These are phyloP conservation scores for Pleoardoris graminearum DNA, from an alignment of 2,329 filamentous ascomycete genomes.

Conservation along the genomic window DNA sequence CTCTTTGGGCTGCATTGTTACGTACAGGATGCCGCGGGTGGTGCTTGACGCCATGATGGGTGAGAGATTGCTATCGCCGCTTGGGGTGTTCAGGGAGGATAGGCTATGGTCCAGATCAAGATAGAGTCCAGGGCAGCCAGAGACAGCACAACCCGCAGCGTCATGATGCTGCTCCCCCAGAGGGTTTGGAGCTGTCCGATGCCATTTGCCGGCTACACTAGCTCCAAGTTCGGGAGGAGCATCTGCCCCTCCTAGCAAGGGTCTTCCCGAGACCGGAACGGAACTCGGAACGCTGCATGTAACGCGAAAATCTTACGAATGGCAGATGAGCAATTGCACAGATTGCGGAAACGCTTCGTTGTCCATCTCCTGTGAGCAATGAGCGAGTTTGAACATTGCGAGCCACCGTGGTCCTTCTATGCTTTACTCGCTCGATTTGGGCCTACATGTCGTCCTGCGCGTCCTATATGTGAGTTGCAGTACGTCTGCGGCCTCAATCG, in stretches of 20 bases:
- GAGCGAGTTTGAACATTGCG: too few species aligned
- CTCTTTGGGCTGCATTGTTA: conserved; percentile 80
- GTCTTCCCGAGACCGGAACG: conserved; percentile 37
- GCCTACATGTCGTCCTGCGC: background rate
- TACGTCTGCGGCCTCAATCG: conserved; percentile 55
- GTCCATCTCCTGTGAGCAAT: too few species aligned
- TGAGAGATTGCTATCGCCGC: background rate
- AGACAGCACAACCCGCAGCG: background rate
- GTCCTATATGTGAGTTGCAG: background rate
- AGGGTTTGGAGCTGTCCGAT: conserved; percentile 26
- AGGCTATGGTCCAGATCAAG: background rate
- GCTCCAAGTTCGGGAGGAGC: conserved; percentile 6
- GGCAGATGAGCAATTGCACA: background rate
- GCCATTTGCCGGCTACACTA: conserved; percentile 39
- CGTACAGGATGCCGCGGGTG: conserved; percentile 73
- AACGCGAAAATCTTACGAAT: background rate
- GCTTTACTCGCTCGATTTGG: too few species aligned
- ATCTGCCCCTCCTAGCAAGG: conserved; percentile 28
- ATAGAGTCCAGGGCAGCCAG: background rate
- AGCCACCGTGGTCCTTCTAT: too few species aligned
- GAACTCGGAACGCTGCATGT: conserved; percentile 18
- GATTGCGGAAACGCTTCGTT: background rate
- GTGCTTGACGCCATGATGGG: conserved; percentile 47
- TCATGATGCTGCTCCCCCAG: background rate
- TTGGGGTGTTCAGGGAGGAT: background rate